These are phyloP conservation scores for Russula earlei DNA, from an alignment of 768 basidiomycete species.

Conservation along the genomic window DNA sequence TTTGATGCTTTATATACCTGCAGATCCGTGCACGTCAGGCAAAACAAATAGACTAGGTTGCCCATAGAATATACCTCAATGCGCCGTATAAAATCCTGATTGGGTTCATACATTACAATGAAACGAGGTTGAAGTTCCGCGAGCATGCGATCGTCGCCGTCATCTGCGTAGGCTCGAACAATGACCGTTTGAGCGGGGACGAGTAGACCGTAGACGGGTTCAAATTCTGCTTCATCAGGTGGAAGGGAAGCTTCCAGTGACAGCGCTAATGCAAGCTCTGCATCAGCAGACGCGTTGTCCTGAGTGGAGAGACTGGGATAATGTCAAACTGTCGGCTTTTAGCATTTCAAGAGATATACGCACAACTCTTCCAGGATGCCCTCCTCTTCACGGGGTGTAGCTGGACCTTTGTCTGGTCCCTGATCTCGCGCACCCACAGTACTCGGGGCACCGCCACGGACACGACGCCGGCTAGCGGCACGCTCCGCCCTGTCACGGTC, in stretches of 20 bases:
- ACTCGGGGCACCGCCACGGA: conserved; percentile 60
- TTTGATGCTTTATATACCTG: conserved; percentile 82
- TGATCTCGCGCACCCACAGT: conserved; percentile 4
- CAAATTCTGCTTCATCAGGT: conserved; percentile 41
- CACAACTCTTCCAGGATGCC: conserved; percentile 33
- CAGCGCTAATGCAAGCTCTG: conserved; percentile 27
- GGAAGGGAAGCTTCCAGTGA: conserved; percentile 11
- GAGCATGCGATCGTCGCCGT: conserved; percentile 83
- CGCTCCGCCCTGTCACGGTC: conserved; percentile 54
- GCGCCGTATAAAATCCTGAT: conserved; percentile 83
- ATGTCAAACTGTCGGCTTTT: background rate
- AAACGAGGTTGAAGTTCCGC: conserved; percentile 84
- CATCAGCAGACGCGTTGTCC: conserved; percentile 27
- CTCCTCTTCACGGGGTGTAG: conserved; percentile 25
- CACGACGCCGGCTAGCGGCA: conserved; percentile 54
- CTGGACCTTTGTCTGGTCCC: background rate
- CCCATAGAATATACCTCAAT: conserved; percentile 55
- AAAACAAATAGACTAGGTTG: background rate
- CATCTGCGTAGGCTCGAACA: conserved; percentile 82
- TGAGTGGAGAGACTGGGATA: conserved; percentile 11
- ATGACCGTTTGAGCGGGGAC: conserved; percentile 71
- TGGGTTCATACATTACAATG: conserved; percentile 93
- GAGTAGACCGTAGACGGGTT: conserved; percentile 72
- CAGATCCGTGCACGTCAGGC: background rate
- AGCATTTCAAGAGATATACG: background rate